Conservation (phyloP, 495 filamentous ascomycete genomes). For the Penicillium cinerascens region DNA sequence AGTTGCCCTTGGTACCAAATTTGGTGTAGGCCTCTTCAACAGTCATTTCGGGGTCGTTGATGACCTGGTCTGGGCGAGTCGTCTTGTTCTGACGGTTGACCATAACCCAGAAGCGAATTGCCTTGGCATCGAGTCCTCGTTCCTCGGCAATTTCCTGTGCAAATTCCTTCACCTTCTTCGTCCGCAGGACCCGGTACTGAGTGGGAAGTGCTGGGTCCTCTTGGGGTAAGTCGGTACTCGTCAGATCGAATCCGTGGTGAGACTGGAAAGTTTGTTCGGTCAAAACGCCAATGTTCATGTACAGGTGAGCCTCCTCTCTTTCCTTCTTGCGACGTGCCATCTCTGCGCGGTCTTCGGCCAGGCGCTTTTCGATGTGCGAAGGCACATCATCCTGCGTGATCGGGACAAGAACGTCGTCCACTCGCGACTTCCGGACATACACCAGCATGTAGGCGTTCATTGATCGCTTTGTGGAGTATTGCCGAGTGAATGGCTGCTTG, state of each 20-base stretch:
- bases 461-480: conserved; percentile 63
- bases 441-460: conserved; percentile 98
- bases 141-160: conserved; percentile 65
- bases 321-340: conserved; percentile 75
- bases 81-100: conserved; percentile 99
- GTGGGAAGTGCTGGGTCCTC: conserved; percentile 56
- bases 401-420: conserved; percentile 74
- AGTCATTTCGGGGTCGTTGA: conserved; percentile 71
- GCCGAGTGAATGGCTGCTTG: conserved; percentile 64
- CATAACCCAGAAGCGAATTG: conserved; percentile 88
- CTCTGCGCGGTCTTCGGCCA: conserved; percentile 77
- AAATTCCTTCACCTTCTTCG: conserved; percentile 72
- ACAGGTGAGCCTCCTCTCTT: conserved; percentile 88
- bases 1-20: conserved; percentile 63
- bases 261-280: conserved; percentile 73
- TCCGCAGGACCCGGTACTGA: conserved; percentile 64
- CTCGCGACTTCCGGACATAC: conserved; percentile 81
- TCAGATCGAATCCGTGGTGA: conserved; percentile 83
- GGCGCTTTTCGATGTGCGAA: conserved; percentile 68
- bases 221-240: conserved; percentile 65
- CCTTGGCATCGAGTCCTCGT: conserved; percentile 51
- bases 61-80: conserved; percentile 79
- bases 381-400: conserved; percentile 76
- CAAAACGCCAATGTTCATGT: conserved; percentile 76
- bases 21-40: conserved; percentile 75